Evolutionary conservation across 1,284 basidiomycete species (phyloP).

Genomic region (Marasmius tenuissimus): DNA sequence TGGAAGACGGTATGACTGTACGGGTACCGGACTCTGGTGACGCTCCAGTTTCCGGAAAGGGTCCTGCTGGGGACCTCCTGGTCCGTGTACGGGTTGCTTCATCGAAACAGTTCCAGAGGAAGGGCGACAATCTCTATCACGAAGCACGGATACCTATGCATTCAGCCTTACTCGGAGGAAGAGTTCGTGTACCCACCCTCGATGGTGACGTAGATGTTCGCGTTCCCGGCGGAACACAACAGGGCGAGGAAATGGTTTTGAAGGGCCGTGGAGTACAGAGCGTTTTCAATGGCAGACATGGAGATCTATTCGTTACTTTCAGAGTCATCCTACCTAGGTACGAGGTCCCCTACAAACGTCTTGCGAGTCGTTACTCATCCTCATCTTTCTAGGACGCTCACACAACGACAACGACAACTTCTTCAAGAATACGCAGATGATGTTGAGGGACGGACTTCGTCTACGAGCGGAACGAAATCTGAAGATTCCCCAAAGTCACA

Average conservation of each 20-base stretch:
- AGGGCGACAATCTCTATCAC: constrained; percentile 92
- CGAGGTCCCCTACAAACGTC: constrained; percentile 31
- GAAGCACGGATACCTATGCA: constrained; percentile 92
- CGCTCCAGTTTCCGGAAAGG: constrained; percentile 78
- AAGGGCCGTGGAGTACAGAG: constrained; percentile 85
- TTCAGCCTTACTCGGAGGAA: constrained; percentile 88
- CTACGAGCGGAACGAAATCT: constrained; percentile 21
- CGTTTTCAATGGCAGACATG: constrained; percentile 67
- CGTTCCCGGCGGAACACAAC: constrained; percentile 92
- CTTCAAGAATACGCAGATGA: constrained; percentile 93
- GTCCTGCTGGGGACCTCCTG: constrained; percentile 82
- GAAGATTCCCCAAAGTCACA: constrained; percentile 20
- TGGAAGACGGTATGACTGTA: constrained; percentile 97
- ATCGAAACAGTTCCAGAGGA: constrained; percentile 86
- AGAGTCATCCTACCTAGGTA: constrained; percentile 89
- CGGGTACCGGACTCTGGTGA: constrained; percentile 86
- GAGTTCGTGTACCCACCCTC: constrained; percentile 90
- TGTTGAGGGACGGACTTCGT: constrained; percentile 67
- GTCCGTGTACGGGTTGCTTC: constrained; percentile 86
- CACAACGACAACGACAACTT: constrained; percentile 82
- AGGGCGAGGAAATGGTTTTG: constrained; percentile 95
- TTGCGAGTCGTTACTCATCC: constrained; percentile 17
- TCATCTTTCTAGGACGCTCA: constrained; percentile 62
- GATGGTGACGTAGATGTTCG: constrained; percentile 97
- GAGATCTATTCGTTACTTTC: constrained; percentile 93